phyloP scores from a whole-genome alignment of 139 green algal genomes.

The Closterium sp. region DNA sequence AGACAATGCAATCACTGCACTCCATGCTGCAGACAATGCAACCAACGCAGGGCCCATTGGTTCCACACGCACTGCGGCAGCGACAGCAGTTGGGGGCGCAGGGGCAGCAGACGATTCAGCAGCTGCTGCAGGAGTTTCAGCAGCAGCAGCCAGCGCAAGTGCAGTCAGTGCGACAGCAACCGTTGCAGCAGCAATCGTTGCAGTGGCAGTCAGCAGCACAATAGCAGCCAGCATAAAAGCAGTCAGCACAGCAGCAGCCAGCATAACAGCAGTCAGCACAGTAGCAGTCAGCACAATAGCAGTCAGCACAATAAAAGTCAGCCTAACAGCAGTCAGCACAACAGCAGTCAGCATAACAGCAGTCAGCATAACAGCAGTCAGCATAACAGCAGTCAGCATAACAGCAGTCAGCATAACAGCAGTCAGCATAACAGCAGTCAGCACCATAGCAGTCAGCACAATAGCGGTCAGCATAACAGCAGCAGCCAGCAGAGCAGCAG shows the following conservation, averaged over 20 bases:
- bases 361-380: not conserved
- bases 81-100: not conserved
- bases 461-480: not conserved
- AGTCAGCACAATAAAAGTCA: not conserved
- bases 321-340: not conserved
- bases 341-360: not conserved
- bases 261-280: not conserved
- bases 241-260: not conserved
- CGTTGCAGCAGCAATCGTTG: not conserved
- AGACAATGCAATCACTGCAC: not conserved
- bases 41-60: no score
- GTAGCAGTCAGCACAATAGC: not conserved
- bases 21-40: not conserved
- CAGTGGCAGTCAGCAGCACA: not conserved
- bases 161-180: not conserved
- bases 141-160: not conserved
- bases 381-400: not conserved
- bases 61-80: not conserved
- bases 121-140: not conserved
- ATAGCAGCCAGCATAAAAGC: not conserved
- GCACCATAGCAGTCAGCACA: not conserved
- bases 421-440: not conserved
- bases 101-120: no score
- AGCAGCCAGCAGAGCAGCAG: no score
- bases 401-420: not conserved